phyloP scores from a whole-genome alignment of 129 eudicot species.

The Chrysanthemum seticuspe region DNA sequence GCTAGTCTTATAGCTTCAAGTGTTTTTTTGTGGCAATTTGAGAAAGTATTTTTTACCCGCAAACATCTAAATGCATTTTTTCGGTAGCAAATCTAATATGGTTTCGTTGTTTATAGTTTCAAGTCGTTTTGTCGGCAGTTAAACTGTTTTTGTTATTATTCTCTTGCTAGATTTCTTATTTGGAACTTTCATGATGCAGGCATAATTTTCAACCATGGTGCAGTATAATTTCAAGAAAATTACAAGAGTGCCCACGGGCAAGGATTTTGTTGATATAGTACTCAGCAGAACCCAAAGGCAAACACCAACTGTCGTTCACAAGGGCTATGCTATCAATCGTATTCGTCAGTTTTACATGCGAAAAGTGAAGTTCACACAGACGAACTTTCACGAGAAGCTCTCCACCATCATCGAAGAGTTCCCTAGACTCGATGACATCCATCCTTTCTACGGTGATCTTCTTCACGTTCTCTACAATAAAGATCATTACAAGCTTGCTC shows the following conservation, averaged over 20 bases:
- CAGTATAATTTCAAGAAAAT: constrained; percentile 91
- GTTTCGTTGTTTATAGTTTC: not conserved
- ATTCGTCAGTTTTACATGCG: constrained; percentile 87
- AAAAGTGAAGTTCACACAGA: constrained; percentile 77
- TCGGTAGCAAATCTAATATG: not conserved
- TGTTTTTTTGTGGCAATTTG: no score
- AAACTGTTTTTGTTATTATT: not conserved
- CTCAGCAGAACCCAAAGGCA: constrained; percentile 87
- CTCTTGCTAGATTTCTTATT: not conserved
- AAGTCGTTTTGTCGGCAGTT: not conserved
- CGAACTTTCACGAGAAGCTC: constrained; percentile 80
- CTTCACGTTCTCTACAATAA: constrained; percentile 87
- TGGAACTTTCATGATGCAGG: constrained; percentile 17
- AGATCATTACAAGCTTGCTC: constrained; percentile 96
- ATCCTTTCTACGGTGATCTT: constrained; percentile 92
- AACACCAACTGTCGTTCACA: constrained; percentile 93
- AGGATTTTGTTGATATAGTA: constrained; percentile 80
- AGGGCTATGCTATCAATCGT: constrained; percentile 89
- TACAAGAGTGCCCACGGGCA: constrained; percentile 85
- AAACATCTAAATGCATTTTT: no score
- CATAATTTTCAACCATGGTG: constrained; percentile 56
- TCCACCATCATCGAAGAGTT: constrained; percentile 85
- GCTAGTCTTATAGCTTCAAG: no score
- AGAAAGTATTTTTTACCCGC: no score
- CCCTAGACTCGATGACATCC: constrained; percentile 86